Conservation (phyloP, 2,329 filamentous ascomycete genomes). For the Neofusicoccum cordaticola region DNA sequence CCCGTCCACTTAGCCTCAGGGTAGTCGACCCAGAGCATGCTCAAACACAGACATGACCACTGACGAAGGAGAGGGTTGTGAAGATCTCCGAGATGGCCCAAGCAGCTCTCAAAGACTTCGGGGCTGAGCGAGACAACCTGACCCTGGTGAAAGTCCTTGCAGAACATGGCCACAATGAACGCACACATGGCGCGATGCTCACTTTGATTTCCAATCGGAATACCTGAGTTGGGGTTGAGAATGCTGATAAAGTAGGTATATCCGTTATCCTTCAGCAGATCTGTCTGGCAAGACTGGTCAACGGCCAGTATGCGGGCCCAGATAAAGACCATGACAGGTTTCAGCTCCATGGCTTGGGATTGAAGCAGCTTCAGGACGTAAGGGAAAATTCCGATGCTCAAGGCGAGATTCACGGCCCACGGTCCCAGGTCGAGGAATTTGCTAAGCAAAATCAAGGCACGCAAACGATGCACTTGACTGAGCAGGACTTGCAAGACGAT, state of each 20-base stretch:
- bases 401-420: slow-evolving; percentile 96
- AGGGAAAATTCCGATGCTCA: slow-evolving; percentile 97
- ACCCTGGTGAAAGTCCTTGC: slow-evolving; percentile 88
- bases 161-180: slow-evolving; percentile 95
- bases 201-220: slow-evolving; percentile 75
- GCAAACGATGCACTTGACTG: slow-evolving; percentile 88
- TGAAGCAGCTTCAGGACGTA: slow-evolving; percentile 97
- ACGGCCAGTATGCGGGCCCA: slow-evolving; percentile 96
- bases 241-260: slow-evolving; percentile 97
- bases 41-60: slow-evolving; percentile 94
- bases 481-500: slow-evolving; percentile 94
- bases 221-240: slow-evolving; percentile 74
- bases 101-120: slow-evolving; percentile 84
- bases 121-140: slow-evolving; percentile 88
- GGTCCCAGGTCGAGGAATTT: slow-evolving; percentile 93
- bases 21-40: slow-evolving; percentile 88
- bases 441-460: slow-evolving; percentile 85
- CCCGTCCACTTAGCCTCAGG: slow-evolving; percentile 93
- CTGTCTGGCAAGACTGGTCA: slow-evolving; percentile 87
- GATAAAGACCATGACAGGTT: slow-evolving; percentile 99
- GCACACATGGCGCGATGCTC: slow-evolving; percentile 99
- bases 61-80: slow-evolving; percentile 87
- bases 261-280: slow-evolving; percentile 93
- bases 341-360: slow-evolving; percentile 89
- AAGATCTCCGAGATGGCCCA: slow-evolving; percentile 77